Percentiles rank a stretch among this genome's conserved stretches.
These are phyloP conservation scores for Fusarium palustre DNA, from an alignment of 2,329 filamentous ascomycete species.

Conservation along the genomic window DNA sequence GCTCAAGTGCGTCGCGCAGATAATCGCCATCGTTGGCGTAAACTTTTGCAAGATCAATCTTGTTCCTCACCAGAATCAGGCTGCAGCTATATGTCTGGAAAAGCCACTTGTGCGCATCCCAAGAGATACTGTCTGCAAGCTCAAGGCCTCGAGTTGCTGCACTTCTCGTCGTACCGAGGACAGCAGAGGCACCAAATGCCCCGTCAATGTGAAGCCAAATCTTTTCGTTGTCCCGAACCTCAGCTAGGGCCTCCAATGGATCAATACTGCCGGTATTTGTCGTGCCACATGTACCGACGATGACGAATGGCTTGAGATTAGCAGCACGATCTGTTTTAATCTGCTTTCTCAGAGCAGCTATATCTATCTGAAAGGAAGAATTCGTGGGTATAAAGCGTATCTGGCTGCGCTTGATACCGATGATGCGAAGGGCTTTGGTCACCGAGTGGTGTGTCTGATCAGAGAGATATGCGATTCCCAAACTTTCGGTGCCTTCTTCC, in stretches of 20 bases:
- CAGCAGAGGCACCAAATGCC: constrained; percentile 19
- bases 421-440: constrained; percentile 7
- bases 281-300: constrained; percentile 12
- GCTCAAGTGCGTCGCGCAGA: constrained; percentile 18
- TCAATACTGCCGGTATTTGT: constrained; percentile 19
- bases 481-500: neutral
- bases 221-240: neutral
- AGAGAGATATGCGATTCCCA: constrained; percentile 12
- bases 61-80: constrained; percentile 5
- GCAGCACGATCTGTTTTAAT: constrained; percentile 1
- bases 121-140: constrained; percentile 23
- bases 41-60: neutral
- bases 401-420: neutral
- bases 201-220: constrained; percentile 27
- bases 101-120: constrained; percentile 23
- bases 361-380: neutral
- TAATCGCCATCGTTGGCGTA: constrained; percentile 21
- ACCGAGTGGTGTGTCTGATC: constrained; percentile 24
- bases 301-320: constrained; percentile 12
- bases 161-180: neutral
- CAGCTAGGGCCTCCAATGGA: neutral
- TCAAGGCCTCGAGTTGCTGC: neutral
- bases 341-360: neutral
- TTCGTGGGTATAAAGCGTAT: constrained; percentile 2
- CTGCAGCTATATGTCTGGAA: constrained; percentile 27